A percentile compares a stretch with the other conserved stretches of the same genome.
Evolutionary conservation across 1,139 yeast genomes (phyloP).

Genomic region (Magnusiomyces ingens): DNA sequence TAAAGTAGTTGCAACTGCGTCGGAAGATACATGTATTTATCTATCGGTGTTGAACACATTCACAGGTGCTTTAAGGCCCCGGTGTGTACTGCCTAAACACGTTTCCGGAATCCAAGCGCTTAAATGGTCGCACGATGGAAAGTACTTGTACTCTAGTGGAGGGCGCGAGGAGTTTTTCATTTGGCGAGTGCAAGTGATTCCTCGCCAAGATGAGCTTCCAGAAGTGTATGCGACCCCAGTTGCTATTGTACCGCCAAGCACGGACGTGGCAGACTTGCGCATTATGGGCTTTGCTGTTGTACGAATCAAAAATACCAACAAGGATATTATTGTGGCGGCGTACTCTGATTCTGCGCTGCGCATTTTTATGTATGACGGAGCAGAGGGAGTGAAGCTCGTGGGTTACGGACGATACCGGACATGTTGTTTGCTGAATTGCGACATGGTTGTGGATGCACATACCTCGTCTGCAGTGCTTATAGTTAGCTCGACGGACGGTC

Average conservation of each 20-base stretch:
- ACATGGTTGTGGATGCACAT: conserved; percentile 36
- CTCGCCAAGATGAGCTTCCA: conserved; percentile 9
- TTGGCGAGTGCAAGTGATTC: conserved; percentile 51
- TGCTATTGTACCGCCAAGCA: conserved; percentile 31
- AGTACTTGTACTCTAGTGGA: conserved; percentile 60
- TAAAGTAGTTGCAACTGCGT: conserved; percentile 54
- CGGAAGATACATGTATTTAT: conserved; percentile 80
- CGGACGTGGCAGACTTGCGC: conserved; percentile 71
- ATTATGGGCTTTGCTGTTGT: conserved; percentile 66
- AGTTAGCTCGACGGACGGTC: conserved; percentile 80
- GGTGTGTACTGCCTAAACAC: conserved; percentile 70
- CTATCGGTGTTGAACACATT: conserved; percentile 41
- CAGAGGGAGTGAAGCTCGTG: conserved; percentile 27
- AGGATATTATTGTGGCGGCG: conserved; percentile 54
- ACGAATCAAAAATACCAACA: conserved; percentile 25
- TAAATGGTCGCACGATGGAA: conserved; percentile 47
- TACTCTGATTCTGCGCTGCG: conserved; percentile 80
- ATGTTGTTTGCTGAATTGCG: conserved; percentile 67
- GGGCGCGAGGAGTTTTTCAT: conserved; percentile 84
- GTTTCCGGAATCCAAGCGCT: conserved; percentile 81
- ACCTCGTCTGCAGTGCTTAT: conserved; percentile 35
- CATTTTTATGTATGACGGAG: conserved; percentile 49
- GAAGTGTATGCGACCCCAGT: conserved; percentile 23
- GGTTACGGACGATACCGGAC: conserved; percentile 52
- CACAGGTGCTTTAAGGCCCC: conserved; percentile 40